Evolutionary conservation across 75 land plant genomes (phyloP), one percentile per base, ranked within the genome.

Genomic region (Azolla pinnata): DNA sequence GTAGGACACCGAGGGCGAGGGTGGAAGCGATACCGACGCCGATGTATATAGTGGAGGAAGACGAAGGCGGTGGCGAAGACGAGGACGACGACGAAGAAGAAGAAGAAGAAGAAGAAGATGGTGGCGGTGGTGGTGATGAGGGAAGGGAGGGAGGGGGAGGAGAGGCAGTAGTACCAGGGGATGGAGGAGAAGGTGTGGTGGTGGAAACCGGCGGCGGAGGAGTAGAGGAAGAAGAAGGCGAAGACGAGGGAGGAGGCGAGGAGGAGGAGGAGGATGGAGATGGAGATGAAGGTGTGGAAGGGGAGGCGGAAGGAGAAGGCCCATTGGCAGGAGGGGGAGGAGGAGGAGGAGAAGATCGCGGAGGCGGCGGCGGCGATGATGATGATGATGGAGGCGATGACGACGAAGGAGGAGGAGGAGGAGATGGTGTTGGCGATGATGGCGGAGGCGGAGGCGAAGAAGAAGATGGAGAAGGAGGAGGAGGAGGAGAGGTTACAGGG

Each of bases 401-500:
- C 70, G 20, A 66, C 5, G 24, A 59, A 0, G 19, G 12, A 33
- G 24, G 66, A 48, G 2, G 67, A 48, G 30, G 60, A 21, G 28
- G 32, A 0, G 38, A 72, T 55, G 30, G 8, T 28, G 12, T 23
- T 0, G 70, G 26, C 30, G 50, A 65, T 35, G 17, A 19, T 2
- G 72, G 18, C 19, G 68, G 31, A 0, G 75, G 60, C 10, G 44
- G 1, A 0, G 1, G 49, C 10, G 66, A 33, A 28, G 35, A 50
- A 71, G 73, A 56, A 66, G 76, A 42, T 55, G 75, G 0, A 29
- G 29, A 33, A 56, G 79, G 60, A 73, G 80, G 17, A 35, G 19
- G 46, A 62, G 57, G 63, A 80, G 52, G 45, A 75, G 58, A 26
- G 54, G 35, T 59, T 54, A 58, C 74, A 75, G 51, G 33, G 24